Base-by-base conservation (phyloP, 2,329 filamentous ascomycete genomes). In the Fusarium hainanense region DNA sequence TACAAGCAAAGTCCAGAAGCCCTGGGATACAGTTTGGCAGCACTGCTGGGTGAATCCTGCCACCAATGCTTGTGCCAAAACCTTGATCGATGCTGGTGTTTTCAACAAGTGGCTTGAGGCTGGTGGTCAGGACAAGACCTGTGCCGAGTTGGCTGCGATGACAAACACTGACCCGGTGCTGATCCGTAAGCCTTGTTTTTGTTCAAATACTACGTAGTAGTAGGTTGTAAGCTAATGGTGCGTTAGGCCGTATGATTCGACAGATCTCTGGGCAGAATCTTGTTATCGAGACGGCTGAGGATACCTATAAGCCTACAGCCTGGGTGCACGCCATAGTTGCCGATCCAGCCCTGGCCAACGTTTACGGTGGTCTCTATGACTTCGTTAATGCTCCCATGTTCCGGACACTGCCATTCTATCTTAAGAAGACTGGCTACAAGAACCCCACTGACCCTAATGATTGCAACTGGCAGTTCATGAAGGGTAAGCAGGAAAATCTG, bases 1-100 rank as follows among this genome's bases (percentile, higher is more conserved):
- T 2, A 66, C 79, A 0, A 59, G 75, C n/a, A 75, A 65, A 44
- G 73, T 79, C 2, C 78, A 80, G 59, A 77, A 75, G 25, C 80
- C 79, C 0, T 82, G 79, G 78, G 79, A 82, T 51, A 77, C 78
- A 11, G 77, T 77, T 4, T 81, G 79, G 77, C 77, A 80, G 20
- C 79, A 82, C 27, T 76, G 73, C 30, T 79, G 80, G 76, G 76
- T 77, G 8, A 78, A 75, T 32, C 63, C 64, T 3, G 72, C 74
- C 0, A 80, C 77, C n/a, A 76, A 77, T 43, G 76, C 76, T 5
- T 75, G 76, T n/a, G 69, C 76, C 61, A 81, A 80, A 57, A 79
- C 78, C 2, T 73, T 82, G 28, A 80, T 81, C 48, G 78, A 81
- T 59, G 76, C 75, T 16, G 79, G 78, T 20, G 62, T 81, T 4